Evolutionary conservation across 495 filamentous ascomycete genomes (phyloP).

Genomic region (Evernia prunastri): DNA sequence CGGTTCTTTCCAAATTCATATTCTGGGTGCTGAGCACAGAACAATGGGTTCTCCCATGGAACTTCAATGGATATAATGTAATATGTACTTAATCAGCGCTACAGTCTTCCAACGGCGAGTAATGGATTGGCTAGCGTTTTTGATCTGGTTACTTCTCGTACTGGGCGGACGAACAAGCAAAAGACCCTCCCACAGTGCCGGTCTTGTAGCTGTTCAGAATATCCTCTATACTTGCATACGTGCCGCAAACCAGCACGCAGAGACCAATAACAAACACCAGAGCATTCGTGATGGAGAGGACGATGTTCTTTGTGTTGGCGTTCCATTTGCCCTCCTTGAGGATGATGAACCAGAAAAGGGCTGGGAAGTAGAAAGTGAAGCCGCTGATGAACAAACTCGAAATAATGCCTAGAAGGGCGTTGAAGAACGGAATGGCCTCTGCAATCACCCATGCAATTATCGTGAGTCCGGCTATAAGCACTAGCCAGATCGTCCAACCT

Average conservation of each 20-base stretch:
- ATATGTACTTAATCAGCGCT: no score
- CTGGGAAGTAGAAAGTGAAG: conserved; percentile 60
- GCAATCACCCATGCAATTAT: conserved; percentile 62
- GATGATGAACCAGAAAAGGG: conserved; percentile 58
- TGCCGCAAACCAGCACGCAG: conserved; percentile 50
- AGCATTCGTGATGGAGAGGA: conserved; percentile 28
- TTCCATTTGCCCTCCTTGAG: conserved; percentile 36
- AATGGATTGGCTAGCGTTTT: neutral
- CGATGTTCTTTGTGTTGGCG: conserved; percentile 30
- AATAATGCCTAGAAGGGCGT: conserved; percentile 52
- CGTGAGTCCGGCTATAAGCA: conserved; percentile 48
- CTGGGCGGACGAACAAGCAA: conserved; percentile 34
- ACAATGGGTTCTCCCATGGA: no score
- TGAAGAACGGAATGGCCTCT: conserved; percentile 64
- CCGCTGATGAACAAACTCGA: conserved; percentile 57
- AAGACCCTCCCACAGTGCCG: conserved; percentile 42
- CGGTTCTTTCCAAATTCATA: no score
- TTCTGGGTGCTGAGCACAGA: no score
- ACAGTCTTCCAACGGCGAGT: no score
- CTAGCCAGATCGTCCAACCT: conserved; percentile 54
- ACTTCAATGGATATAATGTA: no score
- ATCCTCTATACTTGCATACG: conserved; percentile 50
- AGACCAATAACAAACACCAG: conserved; percentile 35
- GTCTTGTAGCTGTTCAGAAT: conserved; percentile 44
- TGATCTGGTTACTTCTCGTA: neutral